A percentile compares a stretch with the other conserved stretches of the same genome.
Conservation (phyloP, 2,329 filamentous ascomycete species). For the Rugonectria rugulosa region DNA sequence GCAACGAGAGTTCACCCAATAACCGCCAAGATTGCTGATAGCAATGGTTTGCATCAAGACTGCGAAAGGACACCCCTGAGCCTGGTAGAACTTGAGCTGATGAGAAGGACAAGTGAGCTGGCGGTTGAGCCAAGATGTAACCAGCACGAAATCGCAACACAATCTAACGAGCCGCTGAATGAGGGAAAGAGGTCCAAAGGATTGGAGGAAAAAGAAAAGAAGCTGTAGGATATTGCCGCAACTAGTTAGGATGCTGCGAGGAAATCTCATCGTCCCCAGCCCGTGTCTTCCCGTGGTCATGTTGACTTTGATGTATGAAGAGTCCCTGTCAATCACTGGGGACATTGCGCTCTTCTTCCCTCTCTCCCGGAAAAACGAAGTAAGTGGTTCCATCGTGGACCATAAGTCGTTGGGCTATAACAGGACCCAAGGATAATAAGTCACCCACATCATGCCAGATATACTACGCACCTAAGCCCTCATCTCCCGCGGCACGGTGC, state of each 20-base stretch:
- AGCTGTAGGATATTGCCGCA: neutral
- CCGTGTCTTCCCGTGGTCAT: neutral
- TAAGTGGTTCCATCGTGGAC: slow-evolving; percentile 24
- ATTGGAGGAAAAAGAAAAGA: neutral
- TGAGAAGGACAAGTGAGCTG: slow-evolving; percentile 14
- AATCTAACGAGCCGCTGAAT: neutral
- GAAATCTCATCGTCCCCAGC: slow-evolving; percentile 1
- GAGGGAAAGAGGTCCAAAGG: neutral
- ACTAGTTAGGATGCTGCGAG: neutral
- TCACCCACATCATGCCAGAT: slow-evolving; percentile 27
- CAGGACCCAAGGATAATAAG: slow-evolving; percentile 20
- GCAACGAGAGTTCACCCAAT: neutral
- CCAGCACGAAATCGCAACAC: neutral
- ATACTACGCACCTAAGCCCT: neutral
- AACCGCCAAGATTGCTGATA: neutral
- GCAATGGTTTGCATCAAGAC: slow-evolving; percentile 14
- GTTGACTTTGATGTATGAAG: neutral
- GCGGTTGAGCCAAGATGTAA: slow-evolving; percentile 3
- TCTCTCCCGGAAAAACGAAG: neutral
- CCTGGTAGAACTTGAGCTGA: slow-evolving; percentile 21
- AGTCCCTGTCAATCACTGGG: neutral
- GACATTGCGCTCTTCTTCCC: neutral
- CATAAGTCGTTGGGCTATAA: slow-evolving; percentile 2
- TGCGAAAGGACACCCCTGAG: slow-evolving; percentile 24
- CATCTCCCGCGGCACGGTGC: no score